Percentiles rank a stretch among this genome's conserved stretches.
These are phyloP conservation scores for Globisporangium iwayamae DNA, from an alignment of 352 stramenopile genomes.

Conservation along the genomic window DNA sequence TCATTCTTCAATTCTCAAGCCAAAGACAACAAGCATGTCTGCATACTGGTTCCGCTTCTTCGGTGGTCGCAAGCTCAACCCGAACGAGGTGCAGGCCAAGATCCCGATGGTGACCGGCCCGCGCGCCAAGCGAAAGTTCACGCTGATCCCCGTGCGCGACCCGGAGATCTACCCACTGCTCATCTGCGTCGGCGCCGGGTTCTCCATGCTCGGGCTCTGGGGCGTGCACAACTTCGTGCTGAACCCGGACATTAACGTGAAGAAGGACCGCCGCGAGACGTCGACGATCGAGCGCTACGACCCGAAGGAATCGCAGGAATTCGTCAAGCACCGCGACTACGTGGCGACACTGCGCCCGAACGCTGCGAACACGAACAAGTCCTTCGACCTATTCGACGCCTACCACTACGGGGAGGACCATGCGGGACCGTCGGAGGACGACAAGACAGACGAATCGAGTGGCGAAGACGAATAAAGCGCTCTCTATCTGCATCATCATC, in stretches of 20 bases:
- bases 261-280: constrained; percentile 32
- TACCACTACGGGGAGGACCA: constrained; percentile 3
- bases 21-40: constrained; percentile 13
- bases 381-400: constrained; percentile 4
- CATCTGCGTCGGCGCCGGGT: constrained; percentile 20
- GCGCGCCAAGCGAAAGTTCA: constrained; percentile 21
- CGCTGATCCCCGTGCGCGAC: constrained; percentile 27
- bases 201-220: constrained; percentile 28
- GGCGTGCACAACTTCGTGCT: constrained; percentile 26
- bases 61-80: constrained; percentile 16
- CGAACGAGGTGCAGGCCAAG: constrained; percentile 35
- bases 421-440: not conserved
- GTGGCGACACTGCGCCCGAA: constrained; percentile 18
- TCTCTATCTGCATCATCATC: not conserved
- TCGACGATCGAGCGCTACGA: constrained; percentile 25
- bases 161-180: constrained; percentile 40
- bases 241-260: constrained; percentile 32
- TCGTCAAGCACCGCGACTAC: constrained; percentile 20
- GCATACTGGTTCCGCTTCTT: constrained; percentile 18
- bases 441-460: not conserved
- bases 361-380: constrained; percentile 11
- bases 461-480: not conserved
- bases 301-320: constrained; percentile 23
- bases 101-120: constrained; percentile 29
- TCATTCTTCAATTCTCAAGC: not conserved